Evolutionary conservation across 345 rosid species (phyloP), one percentile per base, ranked within the genome.

Genomic region (Citropsis articulata): DNA sequence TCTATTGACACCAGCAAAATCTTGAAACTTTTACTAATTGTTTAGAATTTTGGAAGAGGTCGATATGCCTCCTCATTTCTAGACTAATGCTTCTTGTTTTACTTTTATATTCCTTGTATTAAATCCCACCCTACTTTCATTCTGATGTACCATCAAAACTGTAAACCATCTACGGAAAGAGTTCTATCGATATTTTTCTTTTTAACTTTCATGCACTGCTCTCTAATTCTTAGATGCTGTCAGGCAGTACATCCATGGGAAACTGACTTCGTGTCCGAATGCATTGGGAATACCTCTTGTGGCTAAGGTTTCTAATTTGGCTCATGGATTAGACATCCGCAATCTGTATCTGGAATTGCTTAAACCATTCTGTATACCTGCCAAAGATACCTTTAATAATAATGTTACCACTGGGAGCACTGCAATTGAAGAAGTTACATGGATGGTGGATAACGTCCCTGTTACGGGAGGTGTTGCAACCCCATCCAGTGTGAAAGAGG

Each of bases 201-300:
- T 33, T 35, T 12, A 48, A 27, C 22, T 59, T 56, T n/a, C 21
- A 2, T 53, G 10, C 36, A 53, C 65, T 61, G 14, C 59, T 36
- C 28, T 66, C 76, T 87, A 28, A 72, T 84, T 70, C 30, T 69
- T 71, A 78, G 45, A 9, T 69, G 69, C 73, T 83, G 78, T 75
- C 89, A 95, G 99, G 94, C 91, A 87, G 83, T 70, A 78, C 81
- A 82, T 90, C 82, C 80, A 57, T 69, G 98, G 95, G 78, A 90
- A 89, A 84, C 82, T 74, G 67, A 81, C 87, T 72, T 78, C 90
- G 60, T 77, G 69, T 77, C 85, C 86, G 84, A 92, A 91, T 86
- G 84, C 88, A 75, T 87, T 92, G 84, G 99, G 94, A 83, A 85
- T 89, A 79, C 99, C 99, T 81, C 91, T 96, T 78, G 94, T 92